phyloP scores from a whole-genome alignment of 2,329 filamentous ascomycete species.

The Achaetomium macrosporum region DNA sequence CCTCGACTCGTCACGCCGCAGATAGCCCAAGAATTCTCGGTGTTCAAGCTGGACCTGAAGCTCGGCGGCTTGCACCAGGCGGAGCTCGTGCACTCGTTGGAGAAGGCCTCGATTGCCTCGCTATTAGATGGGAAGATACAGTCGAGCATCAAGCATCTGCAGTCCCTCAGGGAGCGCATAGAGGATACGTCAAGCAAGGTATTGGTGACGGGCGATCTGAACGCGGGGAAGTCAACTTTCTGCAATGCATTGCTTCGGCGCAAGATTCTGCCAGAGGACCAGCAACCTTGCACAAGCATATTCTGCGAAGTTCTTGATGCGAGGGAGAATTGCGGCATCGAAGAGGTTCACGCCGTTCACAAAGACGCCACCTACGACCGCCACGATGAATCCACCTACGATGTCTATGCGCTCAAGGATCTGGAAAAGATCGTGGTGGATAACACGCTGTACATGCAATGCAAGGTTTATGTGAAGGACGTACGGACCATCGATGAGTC shows the following conservation, averaged over 20 bases:
- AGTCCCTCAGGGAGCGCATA: conserved; percentile 82
- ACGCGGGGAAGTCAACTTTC: conserved; percentile 97
- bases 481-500: conserved; percentile 86
- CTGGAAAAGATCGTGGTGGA: conserved; percentile 87
- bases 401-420: conserved; percentile 71
- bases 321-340: conserved; percentile 80
- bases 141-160: conserved; percentile 85
- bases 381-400: conserved; percentile 89
- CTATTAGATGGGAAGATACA: conserved; percentile 90
- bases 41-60: conserved; percentile 91
- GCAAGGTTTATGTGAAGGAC: conserved; percentile 95
- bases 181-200: conserved; percentile 98
- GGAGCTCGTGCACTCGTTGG: conserved; percentile 88
- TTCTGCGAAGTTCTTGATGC: conserved; percentile 96
- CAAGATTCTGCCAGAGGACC: conserved; percentile 91
- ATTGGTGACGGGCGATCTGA: conserved; percentile 88
- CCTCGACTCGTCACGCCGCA: conserved; percentile 85
- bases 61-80: conserved; percentile 79
- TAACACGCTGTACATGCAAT: conserved; percentile 82
- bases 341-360: conserved; percentile 94
- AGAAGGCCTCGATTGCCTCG: conserved; percentile 85
- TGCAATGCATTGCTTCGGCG: conserved; percentile 93
- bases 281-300: conserved; percentile 96
- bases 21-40: conserved; percentile 91
- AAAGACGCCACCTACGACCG: conserved; percentile 74